Evolutionary conservation across 306 rosid genomes (phyloP), one percentile per base, ranked within the genome.

Genomic region (Ormosia emarginata): DNA sequence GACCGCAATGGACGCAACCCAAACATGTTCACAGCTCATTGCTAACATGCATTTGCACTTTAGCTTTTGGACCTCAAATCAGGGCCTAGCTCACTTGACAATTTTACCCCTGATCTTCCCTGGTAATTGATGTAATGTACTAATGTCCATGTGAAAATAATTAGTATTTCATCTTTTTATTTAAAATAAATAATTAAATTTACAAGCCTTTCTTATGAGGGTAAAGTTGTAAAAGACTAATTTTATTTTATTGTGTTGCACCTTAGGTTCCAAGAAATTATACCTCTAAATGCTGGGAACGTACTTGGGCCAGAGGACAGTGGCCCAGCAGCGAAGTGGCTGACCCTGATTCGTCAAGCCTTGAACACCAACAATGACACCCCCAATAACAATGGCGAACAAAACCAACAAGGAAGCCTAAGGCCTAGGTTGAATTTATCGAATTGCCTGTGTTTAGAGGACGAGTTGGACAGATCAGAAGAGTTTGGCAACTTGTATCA

Each of bases 191-290:
- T 24, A 57, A 24, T 24, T 59, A 8, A 37, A 24, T 24, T 24
- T 55, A 8, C 32, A 24, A 43, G 7, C 36, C 8, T 29, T 32
- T 49, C 13, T 53, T 24, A 30, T 32, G 3, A 37, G 47, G 70
- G 49, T 37, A 33, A 59, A 56, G 61, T 5, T 8, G 12, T 34
- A 49, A 3, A 11, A 57, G 2, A 12, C 5, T 12, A 0, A 24
- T 24, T 24, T 24, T 24, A 4, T 24, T 24, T 24, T 24, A 24
- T 24, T 24, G 24, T 24, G 24, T 24, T 59, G 15, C 17, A 15
- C 7, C 7, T 6, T 81, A 95, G 99, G 91, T 95, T 93, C 84
- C 97, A 95, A 82, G 99, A 95, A 89, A 90, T 95, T 3, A 98
- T 95, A 10, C 99, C 98, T 49, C 83, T 95, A 34, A 95, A 92